phyloP scores from a whole-genome alignment of 73 alveolate species.

The Symbiodinium natans region DNA sequence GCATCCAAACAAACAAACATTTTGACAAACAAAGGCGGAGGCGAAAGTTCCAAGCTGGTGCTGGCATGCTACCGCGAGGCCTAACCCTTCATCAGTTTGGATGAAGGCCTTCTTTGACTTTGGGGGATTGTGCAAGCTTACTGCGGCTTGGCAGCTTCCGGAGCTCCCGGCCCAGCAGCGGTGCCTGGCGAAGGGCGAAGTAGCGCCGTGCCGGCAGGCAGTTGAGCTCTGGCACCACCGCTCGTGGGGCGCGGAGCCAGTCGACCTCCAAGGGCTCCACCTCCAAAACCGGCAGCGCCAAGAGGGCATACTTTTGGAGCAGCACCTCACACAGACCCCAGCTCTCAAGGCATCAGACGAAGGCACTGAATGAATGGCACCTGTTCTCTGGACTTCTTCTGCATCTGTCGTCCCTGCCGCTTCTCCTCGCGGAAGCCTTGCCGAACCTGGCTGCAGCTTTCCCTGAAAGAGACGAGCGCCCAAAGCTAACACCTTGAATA shows the following conservation, averaged over 20 bases:
- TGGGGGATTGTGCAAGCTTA: too few species aligned
- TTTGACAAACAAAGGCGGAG: too few species aligned
- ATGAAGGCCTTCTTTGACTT: too few species aligned
- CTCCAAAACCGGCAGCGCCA: background rate
- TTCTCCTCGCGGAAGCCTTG: slow-evolving; percentile 24
- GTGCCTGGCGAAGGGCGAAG: background rate
- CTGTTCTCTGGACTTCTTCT: background rate
- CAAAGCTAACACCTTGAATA: background rate
- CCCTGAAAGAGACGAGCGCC: too few species aligned
- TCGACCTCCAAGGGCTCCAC: background rate
- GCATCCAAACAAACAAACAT: too few species aligned
- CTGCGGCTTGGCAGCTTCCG: too few species aligned
- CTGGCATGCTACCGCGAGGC: too few species aligned
- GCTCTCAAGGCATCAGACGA: background rate
- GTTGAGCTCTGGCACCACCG: slow-evolving; percentile 5
- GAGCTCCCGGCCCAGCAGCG: slow-evolving; percentile 1
- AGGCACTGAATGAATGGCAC: background rate
- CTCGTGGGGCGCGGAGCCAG: background rate
- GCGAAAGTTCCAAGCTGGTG: too few species aligned
- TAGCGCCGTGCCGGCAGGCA: slow-evolving; percentile 4
- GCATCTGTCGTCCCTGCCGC: slow-evolving; percentile 1
- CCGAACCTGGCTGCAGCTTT: slow-evolving; percentile 9
- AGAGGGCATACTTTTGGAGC: background rate
- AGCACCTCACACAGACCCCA: background rate
- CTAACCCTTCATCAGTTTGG: too few species aligned